Conservation (phyloP, 2,329 filamentous ascomycete genomes). For the Onygenales sp. region DNA sequence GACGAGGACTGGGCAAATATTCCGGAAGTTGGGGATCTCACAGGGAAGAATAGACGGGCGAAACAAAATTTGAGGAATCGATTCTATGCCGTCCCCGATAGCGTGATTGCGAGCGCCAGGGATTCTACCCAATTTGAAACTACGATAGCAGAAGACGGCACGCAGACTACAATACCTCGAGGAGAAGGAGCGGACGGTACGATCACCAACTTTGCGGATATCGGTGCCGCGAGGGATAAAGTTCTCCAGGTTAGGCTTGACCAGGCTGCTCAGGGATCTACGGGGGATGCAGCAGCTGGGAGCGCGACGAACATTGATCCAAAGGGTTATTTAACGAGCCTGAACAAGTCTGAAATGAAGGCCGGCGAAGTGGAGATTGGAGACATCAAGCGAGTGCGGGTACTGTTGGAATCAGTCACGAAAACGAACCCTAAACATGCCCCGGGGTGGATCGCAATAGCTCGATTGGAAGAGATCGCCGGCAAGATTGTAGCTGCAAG, state of each 20-base stretch:
- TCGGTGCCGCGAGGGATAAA: conserved; percentile 91
- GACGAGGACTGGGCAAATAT: conserved; percentile 96
- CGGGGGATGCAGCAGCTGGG: conserved; percentile 60
- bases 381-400: conserved; percentile 87
- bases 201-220: conserved; percentile 96
- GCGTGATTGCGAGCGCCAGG: conserved; percentile 78
- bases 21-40: conserved; percentile 92
- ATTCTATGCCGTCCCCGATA: conserved; percentile 96
- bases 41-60: conserved; percentile 79
- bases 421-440: conserved; percentile 94
- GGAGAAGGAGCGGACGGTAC: conserved; percentile 61
- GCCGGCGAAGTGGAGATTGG: conserved; percentile 78
- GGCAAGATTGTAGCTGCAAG: conserved; percentile 85
- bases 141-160: conserved; percentile 73
- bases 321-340: conserved; percentile 87
- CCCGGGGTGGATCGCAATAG: conserved; percentile 91
- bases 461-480: conserved; percentile 82
- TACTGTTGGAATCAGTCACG: conserved; percentile 90
- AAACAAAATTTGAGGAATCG: conserved; percentile 74
- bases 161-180: conserved; percentile 36
- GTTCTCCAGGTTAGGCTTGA: conserved; percentile 90
- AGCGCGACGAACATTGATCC: conserved; percentile 88
- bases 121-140: conserved; percentile 75
- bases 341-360: conserved; percentile 70
- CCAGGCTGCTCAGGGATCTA: conserved; percentile 67